phyloP scores from a whole-genome alignment of 768 basidiomycete species.

The Tricholoma furcatifolium region DNA sequence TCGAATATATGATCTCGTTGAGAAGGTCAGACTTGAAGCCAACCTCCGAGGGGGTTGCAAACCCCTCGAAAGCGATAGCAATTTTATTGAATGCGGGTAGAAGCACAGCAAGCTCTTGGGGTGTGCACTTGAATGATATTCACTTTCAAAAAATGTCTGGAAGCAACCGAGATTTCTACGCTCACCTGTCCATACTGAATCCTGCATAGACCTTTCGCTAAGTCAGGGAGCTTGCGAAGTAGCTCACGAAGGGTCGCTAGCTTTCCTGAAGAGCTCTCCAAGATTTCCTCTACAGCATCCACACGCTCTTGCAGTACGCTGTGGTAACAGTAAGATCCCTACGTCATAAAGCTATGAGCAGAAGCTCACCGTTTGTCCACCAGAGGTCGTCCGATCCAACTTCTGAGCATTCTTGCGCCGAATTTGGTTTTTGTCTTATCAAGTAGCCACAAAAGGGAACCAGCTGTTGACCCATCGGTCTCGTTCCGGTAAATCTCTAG shows the following conservation, averaged over 20 bases:
- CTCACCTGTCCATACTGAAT: conserved; percentile 89
- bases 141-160: not conserved
- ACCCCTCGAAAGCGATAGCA: conserved; percentile 55
- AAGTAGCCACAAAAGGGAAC: conserved; percentile 82
- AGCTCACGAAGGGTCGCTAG: conserved; percentile 66
- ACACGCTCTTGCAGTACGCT: conserved; percentile 76
- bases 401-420: conserved; percentile 78
- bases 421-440: conserved; percentile 88
- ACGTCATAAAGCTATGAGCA: not conserved
- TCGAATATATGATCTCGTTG: conserved; percentile 63
- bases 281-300: conserved; percentile 85
- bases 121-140: conserved; percentile 61
- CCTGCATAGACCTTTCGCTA: conserved; percentile 80
- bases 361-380: conserved; percentile 60
- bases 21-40: conserved; percentile 67
- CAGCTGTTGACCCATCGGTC: conserved; percentile 70
- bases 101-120: conserved; percentile 75
- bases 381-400: conserved; percentile 87
- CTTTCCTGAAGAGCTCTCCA: conserved; percentile 54
- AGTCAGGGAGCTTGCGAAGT: conserved; percentile 80
- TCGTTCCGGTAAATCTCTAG: conserved; percentile 93
- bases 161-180: not conserved
- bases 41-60: conserved; percentile 40
- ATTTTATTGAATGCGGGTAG: conserved; percentile 76
- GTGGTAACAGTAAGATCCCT: not conserved